Evolutionary conservation across 768 basidiomycete species (phyloP), one percentile per base, ranked within the genome.

Genomic region (Tricholomella constricta): DNA sequence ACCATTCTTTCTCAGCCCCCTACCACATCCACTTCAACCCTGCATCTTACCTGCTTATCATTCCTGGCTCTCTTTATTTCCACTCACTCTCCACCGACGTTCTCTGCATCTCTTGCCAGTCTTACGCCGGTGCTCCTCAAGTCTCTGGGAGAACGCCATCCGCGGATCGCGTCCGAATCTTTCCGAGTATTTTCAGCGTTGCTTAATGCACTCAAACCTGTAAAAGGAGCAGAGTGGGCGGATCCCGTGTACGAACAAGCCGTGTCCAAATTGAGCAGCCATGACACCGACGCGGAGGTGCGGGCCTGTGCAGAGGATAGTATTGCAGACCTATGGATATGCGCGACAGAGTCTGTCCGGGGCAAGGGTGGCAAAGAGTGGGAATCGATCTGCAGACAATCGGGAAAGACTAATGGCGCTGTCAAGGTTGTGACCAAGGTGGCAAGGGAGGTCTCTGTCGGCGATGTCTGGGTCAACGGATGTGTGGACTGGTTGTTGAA

Each of bases 261-360:
- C 9, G 73, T 89, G 3, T 67, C 73, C 19, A 79, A 92, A 46
- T 71, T 99, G 32, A 80, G 75, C 45, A 87, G 81, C 41, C 84
- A 89, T 55, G 90, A 95, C 59, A 95, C 95, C 1, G 96, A 98
- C 66, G 85, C 89, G 3, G 95, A 97, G 57, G 92, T 98, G 19
- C 83, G 94, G 32, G 78, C 80, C 22, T 84, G 81, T 57, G 94
- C 94, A 0, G 88, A 98, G 61, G 85, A 88, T 27, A 84, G 84
- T 44, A 79, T 96, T 38, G 94, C 88, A 1, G 88, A 94, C 65
- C 72, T 98, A 8, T 92, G 97, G 86, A 80, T 92, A 45, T 87
- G 85, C 59, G 92, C 94, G 1, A 86, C 89, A 1, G 91, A 94
- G 42, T 69, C 84, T 12, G 77, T 91, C 31, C 78, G 69, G 58